A percentile compares a stretch with the other conserved stretches of the same genome.
Evolutionary conservation across 805 yeast genomes (phyloP).

Genomic region (Candida germanica): DNA sequence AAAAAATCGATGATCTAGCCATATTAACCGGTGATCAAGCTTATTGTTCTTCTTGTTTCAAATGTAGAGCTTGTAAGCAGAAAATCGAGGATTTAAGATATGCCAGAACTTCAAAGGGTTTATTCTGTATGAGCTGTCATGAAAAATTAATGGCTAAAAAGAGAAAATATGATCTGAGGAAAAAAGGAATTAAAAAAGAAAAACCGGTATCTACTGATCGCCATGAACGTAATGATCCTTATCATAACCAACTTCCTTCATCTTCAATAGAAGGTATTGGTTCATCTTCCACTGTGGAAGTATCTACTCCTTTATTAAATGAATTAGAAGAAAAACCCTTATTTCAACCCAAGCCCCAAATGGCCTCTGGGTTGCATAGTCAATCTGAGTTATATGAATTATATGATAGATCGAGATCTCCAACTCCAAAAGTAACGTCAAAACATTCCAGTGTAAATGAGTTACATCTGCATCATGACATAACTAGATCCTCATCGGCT

Average conservation of each 20-base stretch:
- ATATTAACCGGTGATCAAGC: conserved; percentile 94
- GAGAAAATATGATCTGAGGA: conserved; percentile 55
- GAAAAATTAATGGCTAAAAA: conserved; percentile 75
- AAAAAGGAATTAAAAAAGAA: conserved; percentile 22
- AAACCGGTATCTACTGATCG: conserved; percentile 16
- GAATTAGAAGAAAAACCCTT: conserved; percentile 16
- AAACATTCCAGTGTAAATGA: conserved; percentile 7
- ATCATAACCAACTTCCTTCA: background rate
- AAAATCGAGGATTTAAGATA: conserved; percentile 85
- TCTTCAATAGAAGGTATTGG: background rate
- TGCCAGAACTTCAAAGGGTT: conserved; percentile 89
- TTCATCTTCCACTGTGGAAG: conserved; percentile 4
- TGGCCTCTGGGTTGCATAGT: conserved; percentile 4
- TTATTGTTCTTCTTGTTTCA: conserved; percentile 85
- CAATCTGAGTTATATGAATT: conserved; percentile 14
- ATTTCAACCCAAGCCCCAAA: conserved; percentile 16
- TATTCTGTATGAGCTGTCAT: conserved; percentile 92
- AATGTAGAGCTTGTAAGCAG: conserved; percentile 81
- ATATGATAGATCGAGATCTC: conserved; percentile 12
- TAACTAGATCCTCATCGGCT: conserved; percentile 11
- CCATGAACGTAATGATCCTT: background rate
- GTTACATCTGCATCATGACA: conserved; percentile 4
- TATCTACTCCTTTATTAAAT: conserved; percentile 5
- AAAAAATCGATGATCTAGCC: conserved; percentile 89
- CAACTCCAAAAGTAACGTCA: conserved; percentile 12